Base-by-base conservation (phyloP, 371 early-diverging fungal genomes). In the Apophysomyces ossiformis region DNA sequence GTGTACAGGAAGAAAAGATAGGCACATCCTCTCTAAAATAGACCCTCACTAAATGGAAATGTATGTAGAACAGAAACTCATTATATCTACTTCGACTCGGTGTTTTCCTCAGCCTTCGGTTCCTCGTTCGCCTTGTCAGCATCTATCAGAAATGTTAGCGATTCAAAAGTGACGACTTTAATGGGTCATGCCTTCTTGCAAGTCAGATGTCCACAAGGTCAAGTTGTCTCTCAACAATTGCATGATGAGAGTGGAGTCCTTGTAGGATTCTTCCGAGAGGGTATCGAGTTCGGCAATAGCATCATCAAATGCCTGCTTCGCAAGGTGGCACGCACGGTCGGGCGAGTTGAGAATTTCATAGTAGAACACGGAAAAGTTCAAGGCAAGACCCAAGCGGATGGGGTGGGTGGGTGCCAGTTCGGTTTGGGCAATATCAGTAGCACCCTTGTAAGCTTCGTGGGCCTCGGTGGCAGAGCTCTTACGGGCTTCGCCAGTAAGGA, bases 311-410 rank as follows among this genome's bases (percentile, higher is more conserved):
- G 99, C 99, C 77, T 94, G 93, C 87, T 98, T 98, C 80, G 99
- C 99, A 64, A 99, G 85, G 73, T 96, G 95, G 87, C 99, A 99
- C 37, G 99, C 99, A 75, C 95, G 92, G 82, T 97, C 98, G 63
- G 98, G 96, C 39, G 97, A 94, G 89, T 99, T 99, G 76, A 98
- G 87, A 76, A 99, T 99, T 87, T 99, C 99, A 83, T 99, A 99
- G 92, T 98, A 98, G 88, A 99, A 99, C 45, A 99, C 99, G n/a
- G 99, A 99, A 88, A 97, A 99, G 94, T 99, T 99, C 74, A 99
- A 89, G 65, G 99, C 98, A 66, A 99, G 91, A 61, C 99, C 99
- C 57, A 99, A 93, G 69, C 99, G 96, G 77, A 99, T 97, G 59
- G 99, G 99, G 87, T 99, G 98, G 60, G 99, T 99, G 46, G 97